Base-by-base conservation (phyloP, 345 rosid species). In the Euclidium syriacum region DNA sequence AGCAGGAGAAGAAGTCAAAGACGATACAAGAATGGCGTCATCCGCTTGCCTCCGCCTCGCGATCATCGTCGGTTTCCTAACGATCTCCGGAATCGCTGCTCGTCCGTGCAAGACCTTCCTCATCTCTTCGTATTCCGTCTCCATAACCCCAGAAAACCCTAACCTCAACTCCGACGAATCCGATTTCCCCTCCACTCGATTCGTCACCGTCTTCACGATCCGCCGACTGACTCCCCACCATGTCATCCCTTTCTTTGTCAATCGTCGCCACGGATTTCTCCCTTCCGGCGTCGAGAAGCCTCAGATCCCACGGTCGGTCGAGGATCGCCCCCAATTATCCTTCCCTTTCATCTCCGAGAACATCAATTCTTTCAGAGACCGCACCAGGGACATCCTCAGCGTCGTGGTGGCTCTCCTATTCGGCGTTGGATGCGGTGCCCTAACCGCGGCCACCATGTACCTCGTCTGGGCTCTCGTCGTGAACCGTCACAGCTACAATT, bases 351-450 rank as follows among this genome's bases (percentile, higher is more conserved):
- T 77, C 10, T 72, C 75, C 18, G 83, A 78, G 39, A 84, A 78
- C 52, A 58, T 80, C 41, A 64, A 58, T 58, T 88, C 95, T 19
- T 79, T 91, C 35, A 89, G 78, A 6, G 88, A 94, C 24, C 96
- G 96, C 5, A 73, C 95, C 12, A 83, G 76, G 68, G 99, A 94
- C 50, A 94, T 94, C 36, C 81, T 94, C 9, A 87, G 96, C 71
- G 95, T 94, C 14, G 91, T 94, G 3, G 81, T 85, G 6, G 91
- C 91, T 26, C 79, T 94, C 42, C 77, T 94, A 1, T 87, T 94
- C 33, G 99, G 97, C 2, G 97, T 94, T 51, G 96, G 95, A 2
- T 94, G 97, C 26, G 99, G 99, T 8, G 95, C 97, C 43, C 83
- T 94, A 34, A 87, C 99, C 6, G 97, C 94, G 7, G 88, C 86